These are phyloP conservation scores for Stellera chamaejasme DNA, from an alignment of 345 rosid genomes.

Conservation along the genomic window DNA sequence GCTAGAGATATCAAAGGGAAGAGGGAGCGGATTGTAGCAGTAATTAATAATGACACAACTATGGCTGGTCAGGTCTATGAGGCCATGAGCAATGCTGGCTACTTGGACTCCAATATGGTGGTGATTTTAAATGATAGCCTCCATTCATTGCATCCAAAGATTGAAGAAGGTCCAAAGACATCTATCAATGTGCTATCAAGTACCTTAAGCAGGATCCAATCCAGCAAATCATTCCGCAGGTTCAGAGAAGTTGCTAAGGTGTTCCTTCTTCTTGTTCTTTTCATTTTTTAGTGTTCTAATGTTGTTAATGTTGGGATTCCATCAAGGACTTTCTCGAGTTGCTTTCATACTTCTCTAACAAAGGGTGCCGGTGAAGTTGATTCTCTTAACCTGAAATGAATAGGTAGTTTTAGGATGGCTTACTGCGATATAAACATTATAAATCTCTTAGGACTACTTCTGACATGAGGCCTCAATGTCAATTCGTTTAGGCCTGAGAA, in stretches of 20 bases:
- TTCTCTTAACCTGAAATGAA: too few relatives aligned
- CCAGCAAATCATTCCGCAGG: slow-evolving; percentile 74
- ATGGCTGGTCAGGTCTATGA: slow-evolving; percentile 94
- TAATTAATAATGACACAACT: slow-evolving; percentile 73
- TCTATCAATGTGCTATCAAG: slow-evolving; percentile 75
- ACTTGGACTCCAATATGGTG: slow-evolving; percentile 81
- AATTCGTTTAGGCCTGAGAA: too few relatives aligned
- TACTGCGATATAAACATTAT: too few relatives aligned
- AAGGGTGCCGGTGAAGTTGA: too few relatives aligned
- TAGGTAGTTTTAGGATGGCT: too few relatives aligned
- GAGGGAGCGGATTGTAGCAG: slow-evolving; percentile 59
- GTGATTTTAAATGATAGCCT: slow-evolving; percentile 83
- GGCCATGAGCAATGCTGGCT: slow-evolving; percentile 95
- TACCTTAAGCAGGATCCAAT: slow-evolving; percentile 79
- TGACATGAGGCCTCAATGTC: too few relatives aligned
- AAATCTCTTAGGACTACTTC: too few relatives aligned
- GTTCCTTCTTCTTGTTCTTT: slow-evolving; percentile 6
- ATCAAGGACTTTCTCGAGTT: too few relatives aligned
- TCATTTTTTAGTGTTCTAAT: neutral
- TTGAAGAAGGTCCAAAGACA: slow-evolving; percentile 66
- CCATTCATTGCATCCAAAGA: slow-evolving; percentile 64
- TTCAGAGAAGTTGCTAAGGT: slow-evolving; percentile 93
- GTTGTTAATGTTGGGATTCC: too few relatives aligned
- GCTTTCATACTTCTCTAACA: too few relatives aligned
- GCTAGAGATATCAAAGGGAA: slow-evolving; percentile 90